A percentile compares a stretch with the other conserved stretches of the same genome.
Conservation (phyloP, 495 filamentous ascomycete species). For the Penicillium chermesinum region DNA sequence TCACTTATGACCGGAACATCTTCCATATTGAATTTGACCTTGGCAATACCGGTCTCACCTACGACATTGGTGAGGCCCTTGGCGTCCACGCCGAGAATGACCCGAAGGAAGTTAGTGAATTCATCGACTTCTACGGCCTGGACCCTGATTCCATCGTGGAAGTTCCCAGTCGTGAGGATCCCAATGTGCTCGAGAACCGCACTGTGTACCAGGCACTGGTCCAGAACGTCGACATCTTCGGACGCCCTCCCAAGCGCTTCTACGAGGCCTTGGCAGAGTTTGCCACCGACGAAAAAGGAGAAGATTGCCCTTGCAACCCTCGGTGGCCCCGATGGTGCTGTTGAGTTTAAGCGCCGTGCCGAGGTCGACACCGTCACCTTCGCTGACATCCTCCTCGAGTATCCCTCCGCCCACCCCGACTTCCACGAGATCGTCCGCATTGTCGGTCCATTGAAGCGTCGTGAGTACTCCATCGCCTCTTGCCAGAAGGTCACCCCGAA, state of each 20-base stretch:
- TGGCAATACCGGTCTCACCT: conserved; percentile 80
- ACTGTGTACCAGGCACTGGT: conserved; percentile 89
- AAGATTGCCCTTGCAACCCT: conserved; percentile 72
- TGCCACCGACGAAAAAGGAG: conserved; percentile 74
- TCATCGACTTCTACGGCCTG: conserved; percentile 85
- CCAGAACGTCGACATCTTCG: conserved; percentile 96
- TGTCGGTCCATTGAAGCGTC: conserved; percentile 85
- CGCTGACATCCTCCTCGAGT: conserved; percentile 84
- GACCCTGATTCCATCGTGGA: conserved; percentile 79
- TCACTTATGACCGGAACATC: conserved; percentile 92
- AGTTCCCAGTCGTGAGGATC: conserved; percentile 80
- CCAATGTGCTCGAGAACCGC: conserved; percentile 71
- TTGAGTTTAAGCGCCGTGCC: conserved; percentile 88
- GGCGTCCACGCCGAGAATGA: conserved; percentile 96
- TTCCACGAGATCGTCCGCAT: conserved; percentile 91
- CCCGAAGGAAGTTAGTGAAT: conserved; percentile 66
- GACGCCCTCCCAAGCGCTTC: conserved; percentile 93
- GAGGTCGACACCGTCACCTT: conserved; percentile 93
- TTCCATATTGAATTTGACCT: conserved; percentile 99
- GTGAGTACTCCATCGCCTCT: conserved; percentile 97
- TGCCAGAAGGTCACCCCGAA: conserved; percentile 87
- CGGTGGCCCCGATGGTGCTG: conserved; percentile 76
- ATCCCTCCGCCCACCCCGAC: conserved; percentile 77
- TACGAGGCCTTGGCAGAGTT: conserved; percentile 90
- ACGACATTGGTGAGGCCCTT: conserved; percentile 97